phyloP scores from a whole-genome alignment of 2,329 filamentous ascomycete genomes.

The Teratosphaeria viscida region DNA sequence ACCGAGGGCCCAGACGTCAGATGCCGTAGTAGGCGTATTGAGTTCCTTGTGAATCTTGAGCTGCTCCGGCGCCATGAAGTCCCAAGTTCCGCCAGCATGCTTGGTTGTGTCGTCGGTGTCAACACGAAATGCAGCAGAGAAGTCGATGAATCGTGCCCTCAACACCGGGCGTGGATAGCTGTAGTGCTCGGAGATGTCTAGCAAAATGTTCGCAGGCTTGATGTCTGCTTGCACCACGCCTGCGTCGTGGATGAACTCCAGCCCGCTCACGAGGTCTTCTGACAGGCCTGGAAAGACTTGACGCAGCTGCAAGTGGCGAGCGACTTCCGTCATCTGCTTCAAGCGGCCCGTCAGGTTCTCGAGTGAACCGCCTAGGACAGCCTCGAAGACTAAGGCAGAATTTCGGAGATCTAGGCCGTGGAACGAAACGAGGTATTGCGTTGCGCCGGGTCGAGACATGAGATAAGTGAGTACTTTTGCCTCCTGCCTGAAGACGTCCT shows the following conservation, averaged over 20 bases:
- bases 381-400: slow-evolving; percentile 23
- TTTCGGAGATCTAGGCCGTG: slow-evolving; percentile 23
- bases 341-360: slow-evolving; percentile 20
- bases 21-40: slow-evolving; percentile 23
- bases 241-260: slow-evolving; percentile 32
- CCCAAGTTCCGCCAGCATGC: slow-evolving; percentile 36
- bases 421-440: slow-evolving; percentile 23
- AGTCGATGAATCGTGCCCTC: slow-evolving; percentile 31
- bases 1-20: slow-evolving; percentile 37
- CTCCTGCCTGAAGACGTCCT: slow-evolving; percentile 25
- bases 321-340: slow-evolving; percentile 22
- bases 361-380: slow-evolving; percentile 22
- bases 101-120: slow-evolving; percentile 11
- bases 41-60: slow-evolving; percentile 18
- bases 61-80: slow-evolving; percentile 33
- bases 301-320: slow-evolving; percentile 27
- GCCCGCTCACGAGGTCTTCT: slow-evolving; percentile 28
- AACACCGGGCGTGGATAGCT: slow-evolving; percentile 13
- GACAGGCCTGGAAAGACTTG: slow-evolving; percentile 32
- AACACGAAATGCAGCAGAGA: slow-evolving; percentile 30
- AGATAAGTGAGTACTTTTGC: slow-evolving; percentile 24
- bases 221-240: slow-evolving; percentile 36
- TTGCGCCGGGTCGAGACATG: slow-evolving; percentile 11
- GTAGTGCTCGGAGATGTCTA: slow-evolving; percentile 18
- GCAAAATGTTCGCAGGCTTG: slow-evolving; percentile 39